These are phyloP conservation scores for Spinacia oleracea DNA, from an alignment of 179 eudicot species.

Conservation along the genomic window DNA sequence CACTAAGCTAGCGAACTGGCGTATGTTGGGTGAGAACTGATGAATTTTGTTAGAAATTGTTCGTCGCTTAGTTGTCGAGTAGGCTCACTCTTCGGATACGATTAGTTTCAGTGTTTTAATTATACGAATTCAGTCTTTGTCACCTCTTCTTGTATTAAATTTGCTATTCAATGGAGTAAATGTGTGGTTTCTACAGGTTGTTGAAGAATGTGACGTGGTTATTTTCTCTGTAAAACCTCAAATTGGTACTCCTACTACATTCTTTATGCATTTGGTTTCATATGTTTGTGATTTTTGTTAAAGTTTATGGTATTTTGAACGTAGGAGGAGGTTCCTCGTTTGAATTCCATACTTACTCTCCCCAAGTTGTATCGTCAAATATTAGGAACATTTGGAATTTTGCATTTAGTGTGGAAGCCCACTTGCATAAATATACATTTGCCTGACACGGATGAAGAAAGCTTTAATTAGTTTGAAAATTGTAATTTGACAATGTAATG, in stretches of 20 bases:
- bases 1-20: not conserved
- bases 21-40: not conserved
- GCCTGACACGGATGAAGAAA: not conserved
- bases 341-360: not conserved
- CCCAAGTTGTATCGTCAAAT: not conserved
- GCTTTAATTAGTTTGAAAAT: not conserved
- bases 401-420: not conserved
- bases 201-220: slow-evolving; percentile 78
- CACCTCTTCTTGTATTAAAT: not conserved
- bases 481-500: not conserved
- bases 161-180: not conserved
- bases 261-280: not conserved
- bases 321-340: not conserved
- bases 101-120: not conserved
- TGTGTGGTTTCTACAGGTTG: slow-evolving; percentile 51
- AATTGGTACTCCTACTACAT: slow-evolving; percentile 47
- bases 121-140: not conserved
- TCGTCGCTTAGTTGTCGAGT: not conserved
- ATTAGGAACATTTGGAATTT: not conserved
- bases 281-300: not conserved
- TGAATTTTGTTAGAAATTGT: not conserved
- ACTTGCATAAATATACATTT: not conserved
- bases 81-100: not conserved
- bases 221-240: slow-evolving; percentile 94
- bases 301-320: not conserved